Percentiles rank a stretch among this genome's conserved stretches.
Evolutionary conservation across 2,329 filamentous ascomycete genomes (phyloP).

Genomic region (Colletotrichum sojae): DNA sequence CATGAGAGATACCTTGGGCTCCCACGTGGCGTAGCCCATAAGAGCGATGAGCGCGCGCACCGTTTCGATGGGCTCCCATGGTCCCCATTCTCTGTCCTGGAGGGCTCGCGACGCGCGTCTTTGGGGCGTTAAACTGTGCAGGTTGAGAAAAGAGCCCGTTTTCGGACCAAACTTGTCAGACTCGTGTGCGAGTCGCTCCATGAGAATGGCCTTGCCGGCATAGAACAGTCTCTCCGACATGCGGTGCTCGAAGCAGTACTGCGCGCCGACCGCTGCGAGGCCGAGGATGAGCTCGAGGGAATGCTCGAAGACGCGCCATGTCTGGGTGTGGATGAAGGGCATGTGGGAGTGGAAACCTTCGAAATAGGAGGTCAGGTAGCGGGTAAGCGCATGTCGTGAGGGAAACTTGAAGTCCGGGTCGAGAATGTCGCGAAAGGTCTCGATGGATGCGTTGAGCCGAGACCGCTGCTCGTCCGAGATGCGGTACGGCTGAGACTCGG

Average conservation of each 20-base stretch:
- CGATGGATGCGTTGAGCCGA: constrained; percentile 44
- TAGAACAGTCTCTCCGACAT: constrained; percentile 52
- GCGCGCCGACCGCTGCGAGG: constrained; percentile 52
- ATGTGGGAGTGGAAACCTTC: constrained; percentile 56
- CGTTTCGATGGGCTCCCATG: constrained; percentile 51
- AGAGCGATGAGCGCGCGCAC: constrained; percentile 52
- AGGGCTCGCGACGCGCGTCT: constrained; percentile 11
- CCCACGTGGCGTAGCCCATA: constrained; percentile 57
- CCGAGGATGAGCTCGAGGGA: constrained; percentile 51
- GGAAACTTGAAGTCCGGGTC: constrained; percentile 50
- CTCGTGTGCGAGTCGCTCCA: constrained; percentile 48
- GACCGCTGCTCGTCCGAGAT: constrained; percentile 53
- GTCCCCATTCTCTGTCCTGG: constrained; percentile 35
- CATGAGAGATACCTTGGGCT: constrained; percentile 49
- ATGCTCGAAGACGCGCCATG: constrained; percentile 50
- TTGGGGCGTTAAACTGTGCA: constrained; percentile 38
- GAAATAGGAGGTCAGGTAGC: constrained; percentile 54
- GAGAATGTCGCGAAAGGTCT: constrained; percentile 48
- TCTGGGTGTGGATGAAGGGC: constrained; percentile 54
- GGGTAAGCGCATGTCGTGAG: constrained; percentile 53
- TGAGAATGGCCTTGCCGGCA: constrained; percentile 49
- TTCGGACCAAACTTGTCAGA: constrained; percentile 45
- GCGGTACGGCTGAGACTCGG: constrained; percentile 43
- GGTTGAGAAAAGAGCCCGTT: constrained; percentile 45
- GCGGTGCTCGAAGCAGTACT: constrained; percentile 56